phyloP scores from a whole-genome alignment of 495 filamentous ascomycete genomes.

The Neurospora sp. region DNA sequence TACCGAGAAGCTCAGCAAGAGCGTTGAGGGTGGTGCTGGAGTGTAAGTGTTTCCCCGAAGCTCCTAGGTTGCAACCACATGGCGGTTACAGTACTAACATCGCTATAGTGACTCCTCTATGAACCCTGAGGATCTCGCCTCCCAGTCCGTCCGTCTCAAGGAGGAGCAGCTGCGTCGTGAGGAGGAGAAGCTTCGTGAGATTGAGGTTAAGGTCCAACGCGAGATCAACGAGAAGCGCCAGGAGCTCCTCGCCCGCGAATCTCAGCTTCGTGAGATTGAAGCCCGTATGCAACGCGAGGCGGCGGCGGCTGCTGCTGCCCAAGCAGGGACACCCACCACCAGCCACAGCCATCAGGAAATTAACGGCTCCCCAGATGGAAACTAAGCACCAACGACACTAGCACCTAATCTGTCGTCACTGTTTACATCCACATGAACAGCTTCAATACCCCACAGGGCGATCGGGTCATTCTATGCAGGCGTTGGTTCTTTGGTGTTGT shows the following conservation, averaged over 20 bases:
- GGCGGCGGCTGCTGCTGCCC: conserved; percentile 24
- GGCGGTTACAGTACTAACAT: conserved; percentile 21
- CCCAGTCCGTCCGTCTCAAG: conserved; percentile 95
- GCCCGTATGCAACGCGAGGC: conserved; percentile 49
- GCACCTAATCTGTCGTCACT: conserved; percentile 4
- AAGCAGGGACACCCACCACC: conserved; percentile 12
- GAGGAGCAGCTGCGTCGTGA: conserved; percentile 97
- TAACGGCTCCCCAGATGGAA: conserved; percentile 36
- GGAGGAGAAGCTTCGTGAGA: conserved; percentile 98
- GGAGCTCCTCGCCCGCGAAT: conserved; percentile 93
- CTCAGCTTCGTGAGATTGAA: conserved; percentile 89
- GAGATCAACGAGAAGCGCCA: conserved; percentile 99
- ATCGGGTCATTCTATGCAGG: conserved; percentile 20
- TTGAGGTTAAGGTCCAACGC: conserved; percentile 96
- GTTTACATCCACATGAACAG: conserved; percentile 13
- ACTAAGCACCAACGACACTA: conserved; percentile 11
- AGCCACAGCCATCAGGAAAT: conserved; percentile 29
- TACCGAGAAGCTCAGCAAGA: conserved; percentile 99
- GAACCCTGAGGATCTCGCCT: conserved; percentile 95
- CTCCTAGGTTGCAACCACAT: background rate
- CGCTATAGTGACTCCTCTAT: conserved; percentile 63
- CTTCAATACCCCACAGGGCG: conserved; percentile 6
- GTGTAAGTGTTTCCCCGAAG: conserved; percentile 50
- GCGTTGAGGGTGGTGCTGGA: conserved; percentile 80
- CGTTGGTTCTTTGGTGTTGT: conserved; percentile 29